Evolutionary conservation across 1,139 yeast genomes (phyloP).

Genomic region (Barnettozyma hawaiiensis): DNA sequence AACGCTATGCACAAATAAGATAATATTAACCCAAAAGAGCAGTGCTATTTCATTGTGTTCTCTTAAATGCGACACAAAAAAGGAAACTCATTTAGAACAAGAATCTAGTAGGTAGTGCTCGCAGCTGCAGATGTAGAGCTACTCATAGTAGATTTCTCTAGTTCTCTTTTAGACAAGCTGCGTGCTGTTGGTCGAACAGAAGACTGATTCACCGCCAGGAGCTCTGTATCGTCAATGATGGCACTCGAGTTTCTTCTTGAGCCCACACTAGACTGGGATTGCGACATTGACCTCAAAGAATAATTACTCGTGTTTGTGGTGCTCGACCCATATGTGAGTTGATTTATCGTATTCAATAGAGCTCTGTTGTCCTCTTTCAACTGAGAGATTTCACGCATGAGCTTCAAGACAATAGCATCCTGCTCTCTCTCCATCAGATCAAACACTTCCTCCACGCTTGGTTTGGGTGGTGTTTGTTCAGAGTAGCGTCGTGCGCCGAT

Average conservation of each 20-base stretch:
- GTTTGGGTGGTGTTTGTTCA: slow-evolving; percentile 18
- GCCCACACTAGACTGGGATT: slow-evolving; percentile 6
- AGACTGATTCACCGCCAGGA: neutral
- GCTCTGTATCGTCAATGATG: slow-evolving; percentile 5
- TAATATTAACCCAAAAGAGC: neutral
- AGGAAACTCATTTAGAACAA: neutral
- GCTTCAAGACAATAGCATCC: slow-evolving; percentile 55
- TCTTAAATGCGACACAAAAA: neutral
- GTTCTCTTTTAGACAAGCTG: neutral
- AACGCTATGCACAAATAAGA: neutral
- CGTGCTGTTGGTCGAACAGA: neutral
- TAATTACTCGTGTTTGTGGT: slow-evolving; percentile 1
- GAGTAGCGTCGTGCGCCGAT: slow-evolving; percentile 18
- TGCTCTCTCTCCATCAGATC: slow-evolving; percentile 67
- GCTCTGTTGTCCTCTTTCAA: slow-evolving; percentile 47
- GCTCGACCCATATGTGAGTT: slow-evolving; percentile 10
- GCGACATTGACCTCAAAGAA: slow-evolving; percentile 5
- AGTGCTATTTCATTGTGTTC: neutral
- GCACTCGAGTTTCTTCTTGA: slow-evolving; percentile 11
- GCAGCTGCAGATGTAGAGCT: neutral
- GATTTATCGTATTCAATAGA: slow-evolving; percentile 20
- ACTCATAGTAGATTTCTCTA: neutral
- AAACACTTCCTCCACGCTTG: slow-evolving; percentile 42
- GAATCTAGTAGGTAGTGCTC: neutral
- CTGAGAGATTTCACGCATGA: slow-evolving; percentile 49